Percentiles rank a stretch among this genome's conserved stretches.
These are phyloP conservation scores for Pneumocystis wakefieldiae DNA, from an alignment of 1,139 yeast species.

Conservation along the genomic window DNA sequence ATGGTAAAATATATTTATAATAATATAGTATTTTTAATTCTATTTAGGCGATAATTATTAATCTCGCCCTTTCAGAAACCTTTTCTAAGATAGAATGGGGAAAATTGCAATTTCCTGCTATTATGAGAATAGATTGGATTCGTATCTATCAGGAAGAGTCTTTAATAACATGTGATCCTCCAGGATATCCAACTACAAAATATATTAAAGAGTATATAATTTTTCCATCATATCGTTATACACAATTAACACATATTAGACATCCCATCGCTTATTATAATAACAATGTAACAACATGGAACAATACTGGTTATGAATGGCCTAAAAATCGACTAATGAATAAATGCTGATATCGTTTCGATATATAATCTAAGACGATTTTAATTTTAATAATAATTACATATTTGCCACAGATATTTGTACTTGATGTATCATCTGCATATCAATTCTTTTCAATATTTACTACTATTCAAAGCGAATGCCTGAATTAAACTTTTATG, in stretches of 20 bases:
- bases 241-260: not conserved
- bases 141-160: conserved; percentile 61
- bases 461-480: not conserved
- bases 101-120: conserved; percentile 49
- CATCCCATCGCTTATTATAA: conserved; percentile 52
- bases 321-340: conserved; percentile 43
- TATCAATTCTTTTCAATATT: too few relatives aligned
- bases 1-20: conserved; percentile 34
- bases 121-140: conserved; percentile 56
- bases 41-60: conserved; percentile 34
- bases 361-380: not conserved
- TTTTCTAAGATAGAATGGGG: conserved; percentile 82
- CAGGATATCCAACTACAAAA: conserved; percentile 53
- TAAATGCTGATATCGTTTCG: conserved; percentile 22
- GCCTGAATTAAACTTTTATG: not conserved
- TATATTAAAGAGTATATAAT: conserved; percentile 36
- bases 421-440: too few relatives aligned
- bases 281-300: conserved; percentile 51
- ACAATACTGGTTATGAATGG: conserved; percentile 46
- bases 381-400: not conserved
- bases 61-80: conserved; percentile 62
- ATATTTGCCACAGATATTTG: not conserved
- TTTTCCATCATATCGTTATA: not conserved
- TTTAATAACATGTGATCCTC: conserved; percentile 61
- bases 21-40: not conserved